These are phyloP conservation scores for Bretschneidera sinensis DNA, from an alignment of 345 rosid species.

Conservation along the genomic window DNA sequence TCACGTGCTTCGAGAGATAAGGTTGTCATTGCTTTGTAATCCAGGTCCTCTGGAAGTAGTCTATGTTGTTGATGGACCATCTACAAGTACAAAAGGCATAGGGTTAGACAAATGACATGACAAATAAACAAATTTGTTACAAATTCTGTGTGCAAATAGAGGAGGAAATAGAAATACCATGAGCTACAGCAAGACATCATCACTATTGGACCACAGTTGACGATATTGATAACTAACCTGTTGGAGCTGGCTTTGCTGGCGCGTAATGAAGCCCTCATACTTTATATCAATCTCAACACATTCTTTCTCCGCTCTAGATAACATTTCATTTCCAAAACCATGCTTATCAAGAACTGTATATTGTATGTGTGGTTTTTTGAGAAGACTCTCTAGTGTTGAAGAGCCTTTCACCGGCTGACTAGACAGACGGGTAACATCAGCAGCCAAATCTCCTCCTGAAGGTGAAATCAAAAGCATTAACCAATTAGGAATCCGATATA, in stretches of 20 bases:
- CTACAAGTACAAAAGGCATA: constrained; percentile 33
- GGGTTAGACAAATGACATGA: not conserved
- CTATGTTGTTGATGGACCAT: constrained; percentile 84
- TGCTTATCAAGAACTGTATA: constrained; percentile 73
- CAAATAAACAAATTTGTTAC: constrained; percentile 2
- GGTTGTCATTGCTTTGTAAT: constrained; percentile 80
- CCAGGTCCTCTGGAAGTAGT: constrained; percentile 77
- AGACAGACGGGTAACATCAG: constrained; percentile 60
- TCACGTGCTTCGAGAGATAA: constrained; percentile 90
- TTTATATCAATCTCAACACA: constrained; percentile 92
- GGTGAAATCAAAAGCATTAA: constrained; percentile 14
- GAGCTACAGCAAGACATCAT: not conserved
- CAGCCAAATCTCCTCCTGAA: constrained; percentile 81
- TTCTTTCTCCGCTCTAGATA: constrained; percentile 72
- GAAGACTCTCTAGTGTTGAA: constrained; percentile 76
- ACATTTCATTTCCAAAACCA: constrained; percentile 69
- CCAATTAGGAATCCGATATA: constrained; percentile 3
- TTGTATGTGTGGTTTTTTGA: constrained; percentile 88
- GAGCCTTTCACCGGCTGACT: constrained; percentile 80
- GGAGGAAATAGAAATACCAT: not conserved
- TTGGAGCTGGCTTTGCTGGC: constrained; percentile 74
- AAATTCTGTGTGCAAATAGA: not conserved
- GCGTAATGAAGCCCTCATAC: constrained; percentile 88
- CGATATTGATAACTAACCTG: constrained; percentile 44
- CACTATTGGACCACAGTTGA: not conserved